These are phyloP conservation scores for Trifolium subterraneum DNA, from an alignment of 306 rosid genomes.

Conservation along the genomic window DNA sequence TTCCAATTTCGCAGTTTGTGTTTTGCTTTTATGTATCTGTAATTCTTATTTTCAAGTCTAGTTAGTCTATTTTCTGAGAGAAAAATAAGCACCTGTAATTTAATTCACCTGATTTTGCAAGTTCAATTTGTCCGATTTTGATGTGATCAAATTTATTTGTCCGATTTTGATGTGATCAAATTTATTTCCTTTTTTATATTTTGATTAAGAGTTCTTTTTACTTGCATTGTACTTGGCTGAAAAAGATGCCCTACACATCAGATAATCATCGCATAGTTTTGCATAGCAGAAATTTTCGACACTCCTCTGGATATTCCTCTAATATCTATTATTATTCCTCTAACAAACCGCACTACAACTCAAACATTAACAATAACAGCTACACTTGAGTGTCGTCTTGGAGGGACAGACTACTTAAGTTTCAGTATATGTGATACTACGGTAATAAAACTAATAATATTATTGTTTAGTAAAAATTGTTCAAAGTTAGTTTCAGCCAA, in stretches of 20 bases:
- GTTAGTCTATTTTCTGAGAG: slow-evolving; percentile 39
- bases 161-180: slow-evolving; percentile 20
- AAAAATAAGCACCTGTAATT: slow-evolving; percentile 37
- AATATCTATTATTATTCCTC: too few species aligned
- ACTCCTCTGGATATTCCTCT: too few species aligned
- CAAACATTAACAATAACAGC: neutral
- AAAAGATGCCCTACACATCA: neutral
- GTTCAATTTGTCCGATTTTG: slow-evolving; percentile 26
- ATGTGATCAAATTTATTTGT: slow-evolving; percentile 15
- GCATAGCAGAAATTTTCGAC: neutral
- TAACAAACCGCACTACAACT: neutral
- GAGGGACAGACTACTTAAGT: neutral
- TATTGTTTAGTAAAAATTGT: neutral
- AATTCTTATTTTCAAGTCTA: slow-evolving; percentile 29
- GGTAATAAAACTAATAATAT: neutral
- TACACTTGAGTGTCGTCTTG: too few species aligned
- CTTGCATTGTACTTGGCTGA: neutral
- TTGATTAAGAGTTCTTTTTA: slow-evolving; percentile 21
- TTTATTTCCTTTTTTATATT: slow-evolving; percentile 17
- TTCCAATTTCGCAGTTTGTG: slow-evolving; percentile 47
- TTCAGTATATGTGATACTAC: too few species aligned
- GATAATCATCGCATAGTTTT: neutral
- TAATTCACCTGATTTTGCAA: slow-evolving; percentile 23
- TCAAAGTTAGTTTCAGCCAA: neutral
- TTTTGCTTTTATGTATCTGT: slow-evolving; percentile 43